Conservation (phyloP, 306 rosid genomes). For the Alnus rubra region DNA sequence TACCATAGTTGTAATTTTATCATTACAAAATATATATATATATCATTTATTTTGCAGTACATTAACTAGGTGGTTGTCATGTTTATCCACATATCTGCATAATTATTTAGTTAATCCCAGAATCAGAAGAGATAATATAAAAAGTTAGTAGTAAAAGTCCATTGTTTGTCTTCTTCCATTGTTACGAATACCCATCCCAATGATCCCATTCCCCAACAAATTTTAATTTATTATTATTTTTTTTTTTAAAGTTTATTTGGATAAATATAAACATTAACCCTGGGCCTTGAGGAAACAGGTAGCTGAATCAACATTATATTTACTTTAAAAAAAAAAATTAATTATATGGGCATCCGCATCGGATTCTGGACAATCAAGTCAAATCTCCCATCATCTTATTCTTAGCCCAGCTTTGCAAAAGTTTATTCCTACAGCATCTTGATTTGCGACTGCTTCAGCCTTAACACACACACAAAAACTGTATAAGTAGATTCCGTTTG, state of each 20-base stretch:
- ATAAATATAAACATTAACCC: background rate
- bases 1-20: too few relatives aligned
- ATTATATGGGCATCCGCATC: background rate
- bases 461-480: too few relatives aligned
- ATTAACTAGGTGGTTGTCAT: background rate
- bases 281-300: background rate
- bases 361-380: background rate
- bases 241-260: background rate
- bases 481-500: background rate
- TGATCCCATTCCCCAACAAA: too few relatives aligned
- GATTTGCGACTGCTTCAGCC: background rate
- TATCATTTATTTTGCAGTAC: background rate
- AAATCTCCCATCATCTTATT: background rate
- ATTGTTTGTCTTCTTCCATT: background rate
- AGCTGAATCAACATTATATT: background rate
- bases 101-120: background rate
- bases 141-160: background rate
- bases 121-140: background rate
- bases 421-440: background rate
- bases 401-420: background rate
- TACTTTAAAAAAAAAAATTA: too few relatives aligned
- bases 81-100: background rate
- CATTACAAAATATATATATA: too few relatives aligned
- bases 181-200: background rate
- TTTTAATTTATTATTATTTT: background rate